Evolutionary conservation across 2,329 filamentous ascomycete species (phyloP).

Genomic region (Trichoderma sp.): DNA sequence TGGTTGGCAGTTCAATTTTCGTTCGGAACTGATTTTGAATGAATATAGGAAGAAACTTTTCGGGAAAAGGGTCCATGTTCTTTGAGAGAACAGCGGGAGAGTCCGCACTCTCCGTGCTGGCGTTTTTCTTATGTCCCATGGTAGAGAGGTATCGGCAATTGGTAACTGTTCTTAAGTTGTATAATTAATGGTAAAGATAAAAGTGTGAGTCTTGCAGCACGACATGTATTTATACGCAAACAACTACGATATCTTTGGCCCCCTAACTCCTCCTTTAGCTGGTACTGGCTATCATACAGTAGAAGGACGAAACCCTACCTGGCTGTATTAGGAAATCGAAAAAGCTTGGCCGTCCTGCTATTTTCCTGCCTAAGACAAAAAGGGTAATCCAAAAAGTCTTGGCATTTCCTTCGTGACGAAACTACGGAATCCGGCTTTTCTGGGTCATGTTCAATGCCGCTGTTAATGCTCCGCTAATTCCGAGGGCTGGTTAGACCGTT

Average conservation of each 20-base stretch:
- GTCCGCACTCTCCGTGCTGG: neutral
- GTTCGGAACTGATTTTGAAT: neutral
- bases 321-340: neutral
- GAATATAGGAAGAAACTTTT: neutral
- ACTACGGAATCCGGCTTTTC: neutral
- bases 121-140: neutral
- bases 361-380: neutral
- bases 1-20: slow-evolving; percentile 26
- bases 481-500: neutral
- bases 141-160: neutral
- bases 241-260: neutral
- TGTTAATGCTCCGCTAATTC: neutral
- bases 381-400: slow-evolving; percentile 1
- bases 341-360: neutral
- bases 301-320: neutral
- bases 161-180: neutral
- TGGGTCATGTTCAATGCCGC: neutral
- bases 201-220: neutral
- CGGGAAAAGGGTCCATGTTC: neutral
- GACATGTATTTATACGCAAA: neutral
- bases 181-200: neutral
- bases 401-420: neutral
- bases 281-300: too few species aligned
- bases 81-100: neutral
- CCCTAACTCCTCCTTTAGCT: neutral